Evolutionary conservation across 176 grass and related monocot genomes (phyloP).

Genomic region (Hordeum marinum): DNA sequence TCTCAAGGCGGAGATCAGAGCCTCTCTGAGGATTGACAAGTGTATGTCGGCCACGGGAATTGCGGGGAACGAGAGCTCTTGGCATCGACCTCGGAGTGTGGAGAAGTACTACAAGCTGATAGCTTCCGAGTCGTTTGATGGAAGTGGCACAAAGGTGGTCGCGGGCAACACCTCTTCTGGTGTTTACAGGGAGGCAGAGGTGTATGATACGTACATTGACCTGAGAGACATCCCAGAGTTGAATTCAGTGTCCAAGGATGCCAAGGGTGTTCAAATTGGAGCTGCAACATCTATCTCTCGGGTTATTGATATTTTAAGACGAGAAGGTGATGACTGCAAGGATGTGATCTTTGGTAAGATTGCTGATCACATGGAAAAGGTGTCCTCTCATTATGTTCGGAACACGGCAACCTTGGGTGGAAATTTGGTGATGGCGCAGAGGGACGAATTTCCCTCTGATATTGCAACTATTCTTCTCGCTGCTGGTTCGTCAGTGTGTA

Average conservation of each 20-base stretch:
- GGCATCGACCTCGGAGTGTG: conserved; percentile 56
- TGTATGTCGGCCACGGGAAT: neutral
- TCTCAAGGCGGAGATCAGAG: conserved; percentile 69
- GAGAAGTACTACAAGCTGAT: conserved; percentile 46
- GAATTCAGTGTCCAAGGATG: conserved; percentile 44
- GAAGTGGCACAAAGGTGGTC: conserved; percentile 54
- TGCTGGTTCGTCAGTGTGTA: conserved; percentile 53
- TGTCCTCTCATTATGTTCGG: conserved; percentile 78
- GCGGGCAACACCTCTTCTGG: conserved; percentile 82
- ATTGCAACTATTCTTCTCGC: conserved; percentile 78
- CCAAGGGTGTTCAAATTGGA: conserved; percentile 53
- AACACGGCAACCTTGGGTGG: conserved; percentile 89
- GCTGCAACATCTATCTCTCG: conserved; percentile 58
- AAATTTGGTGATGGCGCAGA: conserved; percentile 85
- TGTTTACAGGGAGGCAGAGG: conserved; percentile 66
- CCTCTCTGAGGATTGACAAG: conserved; percentile 9
- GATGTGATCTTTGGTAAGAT: conserved; percentile 63
- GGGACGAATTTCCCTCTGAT: conserved; percentile 68
- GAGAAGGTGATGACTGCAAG: conserved; percentile 18
- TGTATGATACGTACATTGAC: conserved; percentile 74
- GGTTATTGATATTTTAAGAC: conserved; percentile 59
- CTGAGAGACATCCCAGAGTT: conserved; percentile 64
- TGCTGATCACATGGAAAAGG: conserved; percentile 86
- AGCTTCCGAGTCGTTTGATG: conserved; percentile 13
- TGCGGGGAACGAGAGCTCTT: neutral